Conservation (phyloP, 306 rosid species). For the Vigna radiata region DNA sequence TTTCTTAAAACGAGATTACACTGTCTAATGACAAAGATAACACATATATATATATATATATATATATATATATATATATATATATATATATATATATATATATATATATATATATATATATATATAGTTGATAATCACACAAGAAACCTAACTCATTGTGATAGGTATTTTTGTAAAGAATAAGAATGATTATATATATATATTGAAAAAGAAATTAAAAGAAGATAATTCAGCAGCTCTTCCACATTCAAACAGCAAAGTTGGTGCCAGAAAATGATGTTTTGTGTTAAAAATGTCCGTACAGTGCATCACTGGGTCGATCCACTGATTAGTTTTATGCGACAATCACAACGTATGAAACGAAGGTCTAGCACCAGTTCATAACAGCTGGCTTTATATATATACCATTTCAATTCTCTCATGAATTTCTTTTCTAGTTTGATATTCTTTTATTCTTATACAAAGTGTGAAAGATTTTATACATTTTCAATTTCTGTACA, state of each 20-base stretch:
- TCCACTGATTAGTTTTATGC: constrained; percentile 11
- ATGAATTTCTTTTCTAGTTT: neutral
- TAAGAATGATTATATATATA: neutral
- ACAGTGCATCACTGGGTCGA: constrained; percentile 26
- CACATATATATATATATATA: no score
- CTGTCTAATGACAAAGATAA: neutral
- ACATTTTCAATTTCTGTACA: neutral
- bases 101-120: no score
- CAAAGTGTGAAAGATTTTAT: neutral
- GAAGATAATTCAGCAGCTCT: constrained; percentile 2
- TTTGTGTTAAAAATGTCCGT: constrained; percentile 26
- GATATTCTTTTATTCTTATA: neutral
- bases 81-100: no score
- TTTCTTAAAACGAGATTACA: neutral
- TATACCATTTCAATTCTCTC: neutral
- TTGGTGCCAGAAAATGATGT: constrained; percentile 31
- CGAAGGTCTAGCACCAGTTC: neutral
- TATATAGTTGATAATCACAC: constrained; percentile 11
- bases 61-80: no score
- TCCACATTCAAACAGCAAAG: constrained; percentile 41
- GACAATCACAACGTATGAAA: constrained; percentile 24
- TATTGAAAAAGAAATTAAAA: neutral
- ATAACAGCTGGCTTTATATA: constrained; percentile 10
- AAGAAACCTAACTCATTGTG: neutral
- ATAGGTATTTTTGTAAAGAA: constrained; percentile 11